A percentile compares a stretch with the other conserved stretches of the same genome.
Conservation (phyloP, 208 protist genomes). For the Trypanosoma platydactyli region DNA sequence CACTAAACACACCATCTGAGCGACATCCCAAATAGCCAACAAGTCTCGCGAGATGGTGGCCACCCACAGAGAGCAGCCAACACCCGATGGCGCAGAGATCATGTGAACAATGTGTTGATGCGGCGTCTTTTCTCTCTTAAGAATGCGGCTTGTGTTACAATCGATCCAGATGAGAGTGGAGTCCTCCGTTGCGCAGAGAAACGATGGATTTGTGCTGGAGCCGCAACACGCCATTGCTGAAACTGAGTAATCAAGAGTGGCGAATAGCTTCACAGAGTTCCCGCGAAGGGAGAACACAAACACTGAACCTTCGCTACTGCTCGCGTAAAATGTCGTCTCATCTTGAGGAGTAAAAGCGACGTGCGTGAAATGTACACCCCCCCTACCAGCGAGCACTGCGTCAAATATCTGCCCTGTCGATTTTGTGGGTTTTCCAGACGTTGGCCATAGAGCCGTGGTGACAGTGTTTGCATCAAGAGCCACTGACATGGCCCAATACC, state of each 20-base stretch:
- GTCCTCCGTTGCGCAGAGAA: constrained; percentile 28
- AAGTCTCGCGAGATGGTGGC: constrained; percentile 24
- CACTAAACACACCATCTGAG: constrained; percentile 17
- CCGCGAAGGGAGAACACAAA: constrained; percentile 26
- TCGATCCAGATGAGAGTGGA: constrained; percentile 26
- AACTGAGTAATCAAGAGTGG: constrained; percentile 14
- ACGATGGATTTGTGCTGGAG: neutral
- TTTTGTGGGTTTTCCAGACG: neutral
- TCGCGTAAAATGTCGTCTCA: constrained; percentile 24
- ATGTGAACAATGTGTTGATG: constrained; percentile 13
- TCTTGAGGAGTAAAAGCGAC: constrained; percentile 24
- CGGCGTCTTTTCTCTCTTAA: constrained; percentile 17
- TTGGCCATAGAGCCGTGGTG: constrained; percentile 14
- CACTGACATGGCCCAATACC: constrained; percentile 15
- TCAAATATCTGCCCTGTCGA: constrained; percentile 25
- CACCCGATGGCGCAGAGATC: neutral
- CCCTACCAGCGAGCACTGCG: constrained; percentile 10
- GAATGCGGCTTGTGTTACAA: constrained; percentile 24
- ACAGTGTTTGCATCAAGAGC: constrained; percentile 21
- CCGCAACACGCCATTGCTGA: constrained; percentile 18
- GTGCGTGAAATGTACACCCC: constrained; percentile 13
- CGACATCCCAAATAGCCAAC: constrained; percentile 28
- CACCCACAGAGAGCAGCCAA: neutral
- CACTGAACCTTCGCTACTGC: constrained; percentile 8
- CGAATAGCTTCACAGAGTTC: constrained; percentile 28